Conservation (phyloP, 2,329 filamentous ascomycete genomes). For the Daldinia sp. region DNA sequence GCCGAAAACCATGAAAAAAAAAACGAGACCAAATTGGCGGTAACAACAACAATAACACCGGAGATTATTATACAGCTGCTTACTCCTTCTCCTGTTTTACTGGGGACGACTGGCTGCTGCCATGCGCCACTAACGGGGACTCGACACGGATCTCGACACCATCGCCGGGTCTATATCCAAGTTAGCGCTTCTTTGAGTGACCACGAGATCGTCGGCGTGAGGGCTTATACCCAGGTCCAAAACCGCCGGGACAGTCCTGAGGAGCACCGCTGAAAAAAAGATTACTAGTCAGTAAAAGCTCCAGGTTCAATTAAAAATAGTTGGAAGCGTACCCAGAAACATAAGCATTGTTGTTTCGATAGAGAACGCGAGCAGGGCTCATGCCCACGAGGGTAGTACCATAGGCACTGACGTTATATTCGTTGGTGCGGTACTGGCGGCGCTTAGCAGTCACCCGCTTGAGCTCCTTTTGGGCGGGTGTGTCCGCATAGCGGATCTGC, state of each 20-base stretch:
- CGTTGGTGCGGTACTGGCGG: slow-evolving; percentile 93
- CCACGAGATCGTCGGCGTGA: slow-evolving; percentile 3
- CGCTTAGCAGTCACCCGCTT: slow-evolving; percentile 97
- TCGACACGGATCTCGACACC: slow-evolving; percentile 67
- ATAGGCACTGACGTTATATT: slow-evolving; percentile 85
- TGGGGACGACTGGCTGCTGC: slow-evolving; percentile 64
- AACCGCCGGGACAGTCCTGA: slow-evolving; percentile 19
- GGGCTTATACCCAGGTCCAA: slow-evolving; percentile 38
- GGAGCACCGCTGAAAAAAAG: slow-evolving; percentile 23
- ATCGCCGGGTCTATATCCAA: slow-evolving; percentile 57
- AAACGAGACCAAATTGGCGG: slow-evolving; percentile 3
- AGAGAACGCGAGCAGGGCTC: slow-evolving; percentile 60
- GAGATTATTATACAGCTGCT: slow-evolving; percentile 19
- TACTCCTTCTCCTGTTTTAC: slow-evolving; percentile 58
- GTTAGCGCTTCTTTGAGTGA: slow-evolving; percentile 14
- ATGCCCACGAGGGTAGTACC: slow-evolving; percentile 72
- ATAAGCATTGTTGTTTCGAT: slow-evolving; percentile 54
- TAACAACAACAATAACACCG: slow-evolving; percentile 2
- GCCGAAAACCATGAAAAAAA: slow-evolving; percentile 28
- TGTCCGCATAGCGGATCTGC: slow-evolving; percentile 97
- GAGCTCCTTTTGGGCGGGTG: slow-evolving; percentile 93
- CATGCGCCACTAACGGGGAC: slow-evolving; percentile 58
- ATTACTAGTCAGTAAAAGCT: slow-evolving; percentile 18
- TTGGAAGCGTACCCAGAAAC: slow-evolving; percentile 41
- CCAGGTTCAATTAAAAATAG: slow-evolving; percentile 9